Base-by-base conservation (phyloP, 805 yeast species). In the Hanseniaspora guilliermondii region DNA sequence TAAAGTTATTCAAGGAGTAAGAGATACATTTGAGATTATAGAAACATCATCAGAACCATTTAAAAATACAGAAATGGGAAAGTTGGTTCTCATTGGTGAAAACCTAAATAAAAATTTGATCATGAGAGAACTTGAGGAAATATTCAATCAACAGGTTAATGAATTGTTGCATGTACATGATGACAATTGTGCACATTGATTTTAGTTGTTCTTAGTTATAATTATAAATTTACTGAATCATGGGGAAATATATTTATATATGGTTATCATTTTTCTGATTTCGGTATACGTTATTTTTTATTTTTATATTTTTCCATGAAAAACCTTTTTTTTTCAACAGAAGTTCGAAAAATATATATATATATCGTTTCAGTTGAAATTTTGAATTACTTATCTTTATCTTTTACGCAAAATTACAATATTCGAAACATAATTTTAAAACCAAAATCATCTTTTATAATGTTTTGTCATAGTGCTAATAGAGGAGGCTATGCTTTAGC, bases 1-100 rank as follows among this genome's bases (percentile, higher is more conserved):
- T 22, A 74, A 77, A 58, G 85, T 88, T 7, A 69, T 93, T 11
- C 98, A 93, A 65, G 97, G 95, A 12, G 98, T 93, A 0, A 74
- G 97, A 57, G 93, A 88, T 54, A 87, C 95, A 0, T 93, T 87
- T 67, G 98, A 93, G 58, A 72, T 87, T 2, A 73, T 82, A 4
- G 80, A 77, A 14, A 52, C 55, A 4, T 44, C 53, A 9, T 71
- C 72, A 4, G 61, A 61, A 65, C 44, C 49, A 21, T 44, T 56
- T 6, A 53, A 73, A 4, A 74, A 70, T 0, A 64, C 71, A 2
- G 61, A 60, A 0, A 57, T 65, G 32, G 79, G 83, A 56, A 85
- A 83, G 66, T 58, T 87, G 27, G 89, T 87, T 1, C 70, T 87
- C 12, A 87, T 87, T 40, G 96, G 96, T 1, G 83, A 85, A 65